phyloP scores from a whole-genome alignment of 345 rosid genomes.

The Raphanus sativus region DNA sequence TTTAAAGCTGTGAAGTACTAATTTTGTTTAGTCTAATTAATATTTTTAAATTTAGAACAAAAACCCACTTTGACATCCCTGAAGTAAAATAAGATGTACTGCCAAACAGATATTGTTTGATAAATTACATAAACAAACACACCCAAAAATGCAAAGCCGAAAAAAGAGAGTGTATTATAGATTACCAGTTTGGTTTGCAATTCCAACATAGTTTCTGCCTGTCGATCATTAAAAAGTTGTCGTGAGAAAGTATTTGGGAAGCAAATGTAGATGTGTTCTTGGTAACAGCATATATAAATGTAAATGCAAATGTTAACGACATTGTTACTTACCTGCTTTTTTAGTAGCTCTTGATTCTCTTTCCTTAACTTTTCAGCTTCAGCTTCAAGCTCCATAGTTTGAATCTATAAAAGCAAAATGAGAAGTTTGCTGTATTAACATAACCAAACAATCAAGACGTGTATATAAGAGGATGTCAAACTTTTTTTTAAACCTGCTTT shows the following conservation, averaged over 20 bases:
- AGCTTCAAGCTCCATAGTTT: slow-evolving; percentile 76
- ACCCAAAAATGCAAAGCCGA: background rate
- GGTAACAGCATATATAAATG: background rate
- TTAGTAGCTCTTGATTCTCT: slow-evolving; percentile 60
- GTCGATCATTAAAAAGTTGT: background rate
- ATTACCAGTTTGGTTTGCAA: background rate
- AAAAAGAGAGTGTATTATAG: background rate
- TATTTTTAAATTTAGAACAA: background rate
- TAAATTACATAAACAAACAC: background rate
- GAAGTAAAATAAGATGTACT: background rate
- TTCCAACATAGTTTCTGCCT: background rate
- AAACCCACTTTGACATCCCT: background rate
- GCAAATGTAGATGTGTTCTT: background rate
- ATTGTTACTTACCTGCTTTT: slow-evolving; percentile 54
- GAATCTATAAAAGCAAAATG: slow-evolving; percentile 50
- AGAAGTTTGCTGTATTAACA: background rate
- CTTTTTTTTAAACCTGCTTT: slow-evolving; percentile 62
- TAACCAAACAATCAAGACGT: background rate
- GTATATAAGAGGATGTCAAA: background rate
- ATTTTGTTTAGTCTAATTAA: background rate
- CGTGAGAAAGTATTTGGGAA: background rate
- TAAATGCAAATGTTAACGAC: background rate
- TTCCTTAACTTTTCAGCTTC: slow-evolving; percentile 72
- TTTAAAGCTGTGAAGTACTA: background rate
- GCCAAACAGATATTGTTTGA: background rate